Evolutionary conservation across 2,329 filamentous ascomycete genomes (phyloP).

Genomic region (Epichloe festucae): DNA sequence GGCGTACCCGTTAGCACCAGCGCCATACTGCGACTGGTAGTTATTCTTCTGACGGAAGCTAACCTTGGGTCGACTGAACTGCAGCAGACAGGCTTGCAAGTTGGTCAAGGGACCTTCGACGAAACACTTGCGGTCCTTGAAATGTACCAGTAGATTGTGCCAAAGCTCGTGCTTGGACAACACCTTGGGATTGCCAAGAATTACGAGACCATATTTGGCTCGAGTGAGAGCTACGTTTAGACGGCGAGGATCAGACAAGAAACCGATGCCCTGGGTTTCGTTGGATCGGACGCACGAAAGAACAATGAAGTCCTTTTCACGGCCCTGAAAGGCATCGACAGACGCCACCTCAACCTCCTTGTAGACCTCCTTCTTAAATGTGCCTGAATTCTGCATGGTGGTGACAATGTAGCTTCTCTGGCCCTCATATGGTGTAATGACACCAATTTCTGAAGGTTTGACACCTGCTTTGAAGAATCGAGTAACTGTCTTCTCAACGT

Average conservation of each 20-base stretch:
- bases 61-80: conserved; percentile 89
- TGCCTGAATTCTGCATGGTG: conserved; percentile 97
- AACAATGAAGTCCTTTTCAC: conserved; percentile 98
- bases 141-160: conserved; percentile 90
- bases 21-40: conserved; percentile 57
- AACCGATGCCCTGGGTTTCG: conserved; percentile 97
- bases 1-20: conserved; percentile 24
- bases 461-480: conserved; percentile 98
- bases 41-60: conserved; percentile 79
- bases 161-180: conserved; percentile 95
- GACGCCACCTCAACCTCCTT: conserved; percentile 98
- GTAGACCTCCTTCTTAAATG: conserved; percentile 96
- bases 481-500: conserved; percentile 96
- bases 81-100: conserved; percentile 85
- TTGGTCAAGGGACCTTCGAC: conserved; percentile 94
- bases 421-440: conserved; percentile 97
- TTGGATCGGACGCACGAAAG: conserved; percentile 96
- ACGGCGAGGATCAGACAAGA: conserved; percentile 92
- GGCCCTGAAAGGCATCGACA: conserved; percentile 95
- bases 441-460: conserved; percentile 84
- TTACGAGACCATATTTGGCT: conserved; percentile 92
- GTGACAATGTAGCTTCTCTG: conserved; percentile 97
- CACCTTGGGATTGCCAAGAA: conserved; percentile 95
- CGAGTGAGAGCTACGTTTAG: conserved; percentile 94
- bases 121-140: conserved; percentile 91